These are phyloP conservation scores for Rhinocladiella mackenziei DNA, from an alignment of 2,329 filamentous ascomycete species.

Conservation along the genomic window DNA sequence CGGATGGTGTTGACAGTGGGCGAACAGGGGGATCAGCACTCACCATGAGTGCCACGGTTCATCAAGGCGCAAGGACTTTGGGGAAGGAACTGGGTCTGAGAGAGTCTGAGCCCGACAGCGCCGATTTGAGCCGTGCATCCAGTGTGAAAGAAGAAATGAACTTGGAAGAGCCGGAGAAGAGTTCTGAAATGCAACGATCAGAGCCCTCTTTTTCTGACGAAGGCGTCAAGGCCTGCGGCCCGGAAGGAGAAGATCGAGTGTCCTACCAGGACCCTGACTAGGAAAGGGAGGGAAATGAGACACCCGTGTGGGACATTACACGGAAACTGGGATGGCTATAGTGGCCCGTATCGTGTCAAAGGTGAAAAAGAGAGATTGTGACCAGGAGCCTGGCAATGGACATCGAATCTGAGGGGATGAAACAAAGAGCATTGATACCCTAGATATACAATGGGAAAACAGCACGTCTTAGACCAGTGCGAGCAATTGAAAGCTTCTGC, in stretches of 20 bases:
- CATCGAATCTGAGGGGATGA: too few species aligned
- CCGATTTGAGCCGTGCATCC: slow-evolving; percentile 66
- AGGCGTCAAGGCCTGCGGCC: slow-evolving; percentile 38
- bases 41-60: slow-evolving; percentile 23
- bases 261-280: slow-evolving; percentile 11
- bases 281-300: slow-evolving; percentile 16
- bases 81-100: slow-evolving; percentile 67
- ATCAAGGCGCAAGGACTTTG: slow-evolving; percentile 37
- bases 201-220: slow-evolving; percentile 37
- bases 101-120: slow-evolving; percentile 61
- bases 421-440: too few species aligned
- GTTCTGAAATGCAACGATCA: slow-evolving; percentile 1
- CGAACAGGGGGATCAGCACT: slow-evolving; percentile 18
- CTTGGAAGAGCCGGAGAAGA: slow-evolving; percentile 1
- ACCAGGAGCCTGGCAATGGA: too few species aligned
- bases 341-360: slow-evolving; percentile 22
- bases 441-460: too few species aligned
- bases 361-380: slow-evolving; percentile 16
- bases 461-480: too few species aligned
- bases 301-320: slow-evolving; percentile 14
- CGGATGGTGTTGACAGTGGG: slow-evolving; percentile 24
- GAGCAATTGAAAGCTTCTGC: too few species aligned
- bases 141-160: slow-evolving; percentile 49
- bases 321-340: slow-evolving; percentile 24
- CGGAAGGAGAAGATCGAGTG: slow-evolving; percentile 18